Evolutionary conservation across 371 early-diverging fungal species (phyloP), one percentile per base, ranked within the genome.

Genomic region (Coemansia sp.): DNA sequence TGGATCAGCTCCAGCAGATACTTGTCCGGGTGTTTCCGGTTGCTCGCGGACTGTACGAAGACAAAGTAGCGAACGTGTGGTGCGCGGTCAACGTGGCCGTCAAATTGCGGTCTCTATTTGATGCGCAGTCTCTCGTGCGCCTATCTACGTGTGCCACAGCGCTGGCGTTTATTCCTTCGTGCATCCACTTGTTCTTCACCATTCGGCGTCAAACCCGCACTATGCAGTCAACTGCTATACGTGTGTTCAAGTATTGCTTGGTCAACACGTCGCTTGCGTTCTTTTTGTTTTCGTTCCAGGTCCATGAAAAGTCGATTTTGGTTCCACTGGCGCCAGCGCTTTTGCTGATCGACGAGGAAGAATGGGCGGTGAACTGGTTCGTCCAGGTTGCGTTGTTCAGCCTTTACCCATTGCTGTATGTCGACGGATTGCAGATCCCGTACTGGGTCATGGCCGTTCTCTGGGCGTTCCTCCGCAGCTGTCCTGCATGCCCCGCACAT

Each of bases 31-130:
- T 98, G 2, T 98, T 98, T 61, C 98, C 98, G 0, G 86, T 98
- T 2, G 88, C 89, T 5, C 88, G 98, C 31, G 98, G 98, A 0
- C 82, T 98, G 6, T 98, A 92, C 77, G 97, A 98, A 71, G 98
- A 98, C 80, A 98, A 98, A 77, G 97, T 98, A 0, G 97, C 95
- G 40, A 97, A 95, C 69, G 70, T 97, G 5, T 98, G 98, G 98
- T 98, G 98, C 73, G 91, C 95, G 0, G 26, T 92, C 2, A 95
- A 88, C 62, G 87, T 95, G 1, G 80, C 88, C 5, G 68, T 97
- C 69, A 97, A 97, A 67, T 70, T 95, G 39, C 88, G 90, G 13
- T 79, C 84, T 5, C 64, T 90, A 18, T 87, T 90, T 61, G 78
- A 78, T 14, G 66, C 88, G 14, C 75, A 85, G 48, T 40, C 82